Evolutionary conservation across 306 rosid genomes (phyloP).

Genomic region (Glycine tomentella): DNA sequence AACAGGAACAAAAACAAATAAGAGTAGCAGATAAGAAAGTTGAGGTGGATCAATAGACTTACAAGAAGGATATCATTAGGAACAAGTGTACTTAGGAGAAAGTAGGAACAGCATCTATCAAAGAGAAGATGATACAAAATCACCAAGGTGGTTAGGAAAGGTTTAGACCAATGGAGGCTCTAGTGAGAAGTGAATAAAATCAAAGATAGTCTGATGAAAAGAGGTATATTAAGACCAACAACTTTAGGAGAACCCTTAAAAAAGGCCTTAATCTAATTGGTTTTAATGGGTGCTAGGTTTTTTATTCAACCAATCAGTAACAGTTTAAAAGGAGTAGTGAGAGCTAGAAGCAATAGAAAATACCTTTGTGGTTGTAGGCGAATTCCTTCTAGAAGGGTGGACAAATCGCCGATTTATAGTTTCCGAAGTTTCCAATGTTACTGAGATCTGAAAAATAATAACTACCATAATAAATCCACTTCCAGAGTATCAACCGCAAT

Average conservation of each 20-base stretch:
- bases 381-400: slow-evolving; percentile 92
- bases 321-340: slow-evolving; percentile 19
- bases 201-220: slow-evolving; percentile 6
- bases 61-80: too few relatives aligned
- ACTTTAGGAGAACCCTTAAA: neutral
- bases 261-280: slow-evolving; percentile 7
- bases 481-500: slow-evolving; percentile 39
- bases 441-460: slow-evolving; percentile 65
- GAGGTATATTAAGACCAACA: neutral
- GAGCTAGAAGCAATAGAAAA: slow-evolving; percentile 30
- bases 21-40: too few relatives aligned
- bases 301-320: slow-evolving; percentile 20
- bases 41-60: too few relatives aligned
- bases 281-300: neutral
- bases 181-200: slow-evolving; percentile 17
- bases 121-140: too few relatives aligned
- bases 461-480: slow-evolving; percentile 31
- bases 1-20: too few relatives aligned
- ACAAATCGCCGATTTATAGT: slow-evolving; percentile 78
- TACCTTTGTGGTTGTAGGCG: slow-evolving; percentile 97
- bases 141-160: too few relatives aligned
- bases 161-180: too few relatives aligned
- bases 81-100: too few relatives aligned
- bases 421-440: slow-evolving; percentile 93
- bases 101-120: too few relatives aligned